Percentiles rank a stretch among this genome's conserved stretches.
These are phyloP conservation scores for Inga leiocalycina DNA, from an alignment of 306 rosid genomes.

Conservation along the genomic window DNA sequence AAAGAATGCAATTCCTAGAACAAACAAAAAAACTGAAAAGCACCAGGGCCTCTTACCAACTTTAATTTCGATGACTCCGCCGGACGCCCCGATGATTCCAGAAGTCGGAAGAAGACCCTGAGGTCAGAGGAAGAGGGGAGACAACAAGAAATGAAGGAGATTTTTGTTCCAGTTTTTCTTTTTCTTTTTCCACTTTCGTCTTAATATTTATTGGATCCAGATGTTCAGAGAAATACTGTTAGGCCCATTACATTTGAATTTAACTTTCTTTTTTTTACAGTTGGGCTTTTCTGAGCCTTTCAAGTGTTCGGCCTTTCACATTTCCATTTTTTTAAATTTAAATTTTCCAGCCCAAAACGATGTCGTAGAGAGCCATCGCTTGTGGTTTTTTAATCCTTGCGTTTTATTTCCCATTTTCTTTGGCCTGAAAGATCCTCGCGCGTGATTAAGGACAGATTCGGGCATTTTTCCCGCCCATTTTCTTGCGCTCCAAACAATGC, in stretches of 20 bases:
- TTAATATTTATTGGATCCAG: neutral
- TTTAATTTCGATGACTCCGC: conserved; percentile 48
- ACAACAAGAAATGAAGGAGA: neutral
- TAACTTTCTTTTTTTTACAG: neutral
- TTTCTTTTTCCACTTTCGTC: neutral
- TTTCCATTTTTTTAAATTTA: neutral
- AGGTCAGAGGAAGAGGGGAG: neutral
- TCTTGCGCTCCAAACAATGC: conserved; percentile 54
- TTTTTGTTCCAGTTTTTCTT: neutral
- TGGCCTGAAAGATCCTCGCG: neutral
- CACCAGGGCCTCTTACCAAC: conserved; percentile 40
- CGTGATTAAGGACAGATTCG: conserved; percentile 5
- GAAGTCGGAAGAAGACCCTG: conserved; percentile 8
- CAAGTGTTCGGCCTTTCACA: neutral
- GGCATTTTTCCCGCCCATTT: conserved; percentile 70
- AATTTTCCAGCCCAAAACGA: conserved; percentile 5
- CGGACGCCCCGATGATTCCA: conserved; percentile 49
- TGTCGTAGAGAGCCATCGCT: neutral
- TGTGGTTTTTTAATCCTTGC: neutral
- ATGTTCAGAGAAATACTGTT: neutral
- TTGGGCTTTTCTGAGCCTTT: neutral
- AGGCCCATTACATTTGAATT: neutral
- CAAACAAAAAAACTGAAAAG: conserved; percentile 6
- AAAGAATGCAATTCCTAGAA: neutral
- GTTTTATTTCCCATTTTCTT: neutral